These are phyloP conservation scores for Flaveria ramosissima DNA, from an alignment of 129 eudicot species.

Conservation along the genomic window DNA sequence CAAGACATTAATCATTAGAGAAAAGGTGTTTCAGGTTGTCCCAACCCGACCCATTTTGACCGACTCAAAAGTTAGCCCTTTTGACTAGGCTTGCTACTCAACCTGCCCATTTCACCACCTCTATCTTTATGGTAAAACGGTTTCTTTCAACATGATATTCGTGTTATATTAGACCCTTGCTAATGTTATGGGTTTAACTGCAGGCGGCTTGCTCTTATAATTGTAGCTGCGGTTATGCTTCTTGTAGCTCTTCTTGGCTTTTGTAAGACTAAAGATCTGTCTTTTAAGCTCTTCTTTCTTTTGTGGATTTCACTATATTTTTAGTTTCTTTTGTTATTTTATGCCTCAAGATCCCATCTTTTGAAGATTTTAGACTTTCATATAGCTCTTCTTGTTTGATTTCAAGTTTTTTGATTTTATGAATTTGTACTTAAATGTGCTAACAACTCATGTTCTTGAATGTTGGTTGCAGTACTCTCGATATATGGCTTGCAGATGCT, in stretches of 20 bases:
- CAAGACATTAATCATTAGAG: not conserved
- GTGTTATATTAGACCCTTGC: not conserved
- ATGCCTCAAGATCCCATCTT: not conserved
- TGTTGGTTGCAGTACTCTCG: slow-evolving; percentile 72
- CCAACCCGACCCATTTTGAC: not conserved
- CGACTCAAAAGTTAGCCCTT: not conserved
- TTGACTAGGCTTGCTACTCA: not conserved
- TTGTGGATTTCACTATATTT: not conserved
- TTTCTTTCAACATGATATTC: slow-evolving; percentile 5
- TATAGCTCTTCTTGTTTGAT: slow-evolving; percentile 44
- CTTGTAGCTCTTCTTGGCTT: slow-evolving; percentile 75
- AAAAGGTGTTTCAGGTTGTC: not conserved
- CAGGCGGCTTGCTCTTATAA: slow-evolving; percentile 71
- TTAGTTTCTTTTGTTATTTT: slow-evolving; percentile 2
- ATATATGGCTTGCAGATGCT: slow-evolving; percentile 63
- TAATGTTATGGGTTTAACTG: slow-evolving; percentile 25
- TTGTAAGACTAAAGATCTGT: slow-evolving; percentile 44
- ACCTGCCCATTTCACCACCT: not conserved
- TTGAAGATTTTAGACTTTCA: not conserved
- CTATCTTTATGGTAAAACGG: not conserved
- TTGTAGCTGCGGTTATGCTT: slow-evolving; percentile 83
- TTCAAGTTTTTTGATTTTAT: slow-evolving; percentile 33
- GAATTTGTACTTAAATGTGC: slow-evolving; percentile 7
- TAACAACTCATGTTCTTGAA: slow-evolving; percentile 20
- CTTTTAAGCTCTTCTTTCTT: slow-evolving; percentile 37